Evolutionary conservation across 441 rosid species (phyloP).

Genomic region (Pelargonium australe): DNA sequence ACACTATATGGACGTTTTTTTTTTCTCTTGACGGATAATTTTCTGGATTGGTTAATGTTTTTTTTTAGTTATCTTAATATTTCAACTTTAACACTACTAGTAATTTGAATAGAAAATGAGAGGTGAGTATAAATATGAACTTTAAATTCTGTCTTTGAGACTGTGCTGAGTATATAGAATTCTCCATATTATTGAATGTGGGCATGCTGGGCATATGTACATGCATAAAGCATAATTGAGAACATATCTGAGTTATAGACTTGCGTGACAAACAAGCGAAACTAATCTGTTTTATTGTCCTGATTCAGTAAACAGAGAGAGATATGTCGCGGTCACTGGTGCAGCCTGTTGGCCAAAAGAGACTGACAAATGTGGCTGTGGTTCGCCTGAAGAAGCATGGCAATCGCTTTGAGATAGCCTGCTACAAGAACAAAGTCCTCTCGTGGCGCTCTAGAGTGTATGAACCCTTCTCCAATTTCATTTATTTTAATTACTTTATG

Average conservation of each 20-base stretch:
- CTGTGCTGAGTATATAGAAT: no score
- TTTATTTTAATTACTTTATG: background rate
- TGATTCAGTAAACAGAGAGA: background rate
- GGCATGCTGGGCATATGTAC: no score
- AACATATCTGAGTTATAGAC: background rate
- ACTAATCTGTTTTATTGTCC: background rate
- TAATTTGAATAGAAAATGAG: no score
- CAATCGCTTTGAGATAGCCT: conserved; percentile 90
- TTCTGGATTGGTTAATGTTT: no score
- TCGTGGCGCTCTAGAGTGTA: conserved; percentile 98
- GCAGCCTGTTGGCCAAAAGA: conserved; percentile 92
- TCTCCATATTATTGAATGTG: background rate
- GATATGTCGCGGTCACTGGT: conserved; percentile 62
- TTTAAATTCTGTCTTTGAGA: no score
- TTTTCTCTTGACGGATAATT: no score
- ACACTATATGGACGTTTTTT: no score
- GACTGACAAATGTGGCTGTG: conserved; percentile 92
- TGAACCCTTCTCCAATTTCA: conserved; percentile 21
- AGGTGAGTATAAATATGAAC: no score
- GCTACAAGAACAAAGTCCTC: conserved; percentile 96
- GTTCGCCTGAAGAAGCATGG: conserved; percentile 89
- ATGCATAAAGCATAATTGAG: background rate
- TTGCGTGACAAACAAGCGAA: background rate
- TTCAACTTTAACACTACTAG: no score
- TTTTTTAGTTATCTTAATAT: no score